Percentiles rank a stretch among this genome's conserved stretches.
Conservation (phyloP, 768 basidiomycete genomes). For the Tricholoma terreum region DNA sequence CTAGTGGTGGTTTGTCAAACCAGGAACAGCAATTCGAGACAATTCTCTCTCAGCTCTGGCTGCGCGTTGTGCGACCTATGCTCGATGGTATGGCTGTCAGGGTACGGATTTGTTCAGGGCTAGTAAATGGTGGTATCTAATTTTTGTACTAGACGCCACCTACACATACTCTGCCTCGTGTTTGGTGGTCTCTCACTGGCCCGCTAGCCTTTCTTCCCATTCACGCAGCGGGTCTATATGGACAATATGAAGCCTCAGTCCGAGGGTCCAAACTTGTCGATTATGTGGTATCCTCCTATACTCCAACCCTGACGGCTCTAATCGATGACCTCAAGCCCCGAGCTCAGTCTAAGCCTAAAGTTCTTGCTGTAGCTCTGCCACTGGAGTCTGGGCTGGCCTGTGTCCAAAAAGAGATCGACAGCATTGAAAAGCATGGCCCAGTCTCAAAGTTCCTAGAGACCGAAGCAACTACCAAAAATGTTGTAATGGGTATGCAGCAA, state of each 20-base stretch:
- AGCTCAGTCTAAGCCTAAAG: not conserved
- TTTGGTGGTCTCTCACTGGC: constrained; percentile 19
- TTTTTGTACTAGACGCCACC: no score
- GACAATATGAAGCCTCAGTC: no score
- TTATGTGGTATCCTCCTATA: constrained; percentile 20
- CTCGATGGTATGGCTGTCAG: constrained; percentile 10
- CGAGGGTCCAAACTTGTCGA: constrained; percentile 5
- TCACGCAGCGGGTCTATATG: no score
- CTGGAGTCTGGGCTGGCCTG: not conserved
- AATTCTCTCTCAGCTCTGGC: no score
- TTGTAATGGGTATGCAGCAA: constrained; percentile 10
- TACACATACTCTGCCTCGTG: not conserved
- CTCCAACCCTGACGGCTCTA: no score
- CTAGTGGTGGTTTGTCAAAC: not conserved
- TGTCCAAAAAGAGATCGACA: not conserved
- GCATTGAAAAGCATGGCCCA: constrained; percentile 1
- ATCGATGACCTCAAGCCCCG: not conserved
- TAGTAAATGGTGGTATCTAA: no score
- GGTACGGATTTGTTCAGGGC: not conserved
- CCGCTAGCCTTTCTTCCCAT: no score
- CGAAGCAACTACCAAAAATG: constrained; percentile 5
- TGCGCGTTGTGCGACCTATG: no score
- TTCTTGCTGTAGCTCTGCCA: not conserved
- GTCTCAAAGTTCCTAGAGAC: not conserved
- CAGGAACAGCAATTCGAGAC: no score